phyloP scores from a whole-genome alignment of 2,329 filamentous ascomycete species.

The Paracoccidioides lutzii region DNA sequence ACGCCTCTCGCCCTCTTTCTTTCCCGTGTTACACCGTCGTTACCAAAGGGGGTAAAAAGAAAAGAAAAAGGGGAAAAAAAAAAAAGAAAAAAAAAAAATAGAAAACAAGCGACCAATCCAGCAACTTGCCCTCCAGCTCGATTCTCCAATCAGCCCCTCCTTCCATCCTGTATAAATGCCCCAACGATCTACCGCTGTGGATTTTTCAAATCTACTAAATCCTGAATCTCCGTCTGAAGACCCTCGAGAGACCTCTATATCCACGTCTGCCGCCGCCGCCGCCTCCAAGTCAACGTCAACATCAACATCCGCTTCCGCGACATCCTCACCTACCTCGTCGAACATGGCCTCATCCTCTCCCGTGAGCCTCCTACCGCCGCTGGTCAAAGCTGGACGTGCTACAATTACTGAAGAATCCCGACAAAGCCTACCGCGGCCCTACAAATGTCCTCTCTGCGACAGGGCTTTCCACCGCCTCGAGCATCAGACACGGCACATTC shows the following conservation, averaged over 20 bases:
- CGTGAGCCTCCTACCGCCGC: slow-evolving; percentile 32
- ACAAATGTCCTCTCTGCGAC: slow-evolving; percentile 97
- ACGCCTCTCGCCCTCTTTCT: not conserved
- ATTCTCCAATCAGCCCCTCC: slow-evolving; percentile 6
- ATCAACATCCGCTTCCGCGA: slow-evolving; percentile 17
- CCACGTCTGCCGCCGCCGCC: slow-evolving; percentile 9
- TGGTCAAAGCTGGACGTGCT: slow-evolving; percentile 35
- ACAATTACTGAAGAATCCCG: slow-evolving; percentile 44
- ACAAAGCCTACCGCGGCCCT: slow-evolving; percentile 83
- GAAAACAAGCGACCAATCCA: not conserved
- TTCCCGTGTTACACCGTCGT: slow-evolving; percentile 9
- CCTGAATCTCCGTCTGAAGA: slow-evolving; percentile 34
- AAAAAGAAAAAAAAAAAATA: not conserved
- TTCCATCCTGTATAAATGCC: slow-evolving; percentile 47
- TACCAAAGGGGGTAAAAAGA: not conserved
- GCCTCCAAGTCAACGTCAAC: slow-evolving; percentile 14
- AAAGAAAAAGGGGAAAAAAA: not conserved
- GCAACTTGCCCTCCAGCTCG: not conserved
- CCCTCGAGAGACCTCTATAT: slow-evolving; percentile 2
- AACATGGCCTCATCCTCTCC: slow-evolving; percentile 29
- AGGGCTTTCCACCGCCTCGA: slow-evolving; percentile 97
- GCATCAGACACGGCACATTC: slow-evolving; percentile 84
- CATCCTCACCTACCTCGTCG: slow-evolving; percentile 18
- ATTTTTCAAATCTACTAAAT: slow-evolving; percentile 65
- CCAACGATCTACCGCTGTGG: slow-evolving; percentile 58